Percentiles rank a stretch among this genome's conserved stretches.
Conservation (phyloP, 345 rosid species). For the Aegle marmelos region DNA sequence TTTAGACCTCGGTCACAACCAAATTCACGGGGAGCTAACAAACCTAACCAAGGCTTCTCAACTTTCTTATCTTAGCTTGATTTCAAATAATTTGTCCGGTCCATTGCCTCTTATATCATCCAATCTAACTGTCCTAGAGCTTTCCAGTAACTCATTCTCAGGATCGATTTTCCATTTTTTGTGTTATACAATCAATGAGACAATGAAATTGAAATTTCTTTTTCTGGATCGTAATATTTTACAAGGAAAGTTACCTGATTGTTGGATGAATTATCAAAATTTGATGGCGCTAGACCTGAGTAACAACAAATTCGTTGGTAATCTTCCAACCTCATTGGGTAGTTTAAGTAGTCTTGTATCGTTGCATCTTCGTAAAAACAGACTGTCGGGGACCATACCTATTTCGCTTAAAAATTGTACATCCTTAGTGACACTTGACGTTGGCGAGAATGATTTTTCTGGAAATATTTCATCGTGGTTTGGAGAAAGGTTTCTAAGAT, state of each 20-base stretch:
- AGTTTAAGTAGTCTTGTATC: neutral
- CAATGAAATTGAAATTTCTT: constrained; percentile 19
- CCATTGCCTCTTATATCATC: constrained; percentile 13
- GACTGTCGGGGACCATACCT: neutral
- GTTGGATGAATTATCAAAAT: too few relatives aligned
- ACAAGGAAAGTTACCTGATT: too few relatives aligned
- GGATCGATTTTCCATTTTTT: constrained; percentile 28
- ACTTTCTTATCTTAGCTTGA: constrained; percentile 17
- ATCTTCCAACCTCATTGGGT: too few relatives aligned
- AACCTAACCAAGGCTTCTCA: neutral
- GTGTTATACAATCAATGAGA: constrained; percentile 15
- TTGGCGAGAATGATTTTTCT: neutral
- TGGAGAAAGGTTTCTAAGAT: neutral
- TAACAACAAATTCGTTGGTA: too few relatives aligned
- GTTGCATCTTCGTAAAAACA: neutral
- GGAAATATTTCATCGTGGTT: constrained; percentile 8
- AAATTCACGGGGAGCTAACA: constrained; percentile 27
- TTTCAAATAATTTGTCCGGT: constrained; percentile 15
- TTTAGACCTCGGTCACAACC: constrained; percentile 29
- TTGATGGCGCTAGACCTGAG: too few relatives aligned
- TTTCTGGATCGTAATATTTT: constrained; percentile 32
- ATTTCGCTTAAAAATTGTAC: neutral
- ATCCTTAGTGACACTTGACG: neutral
- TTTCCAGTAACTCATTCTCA: constrained; percentile 33
- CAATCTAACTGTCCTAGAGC: constrained; percentile 21